Evolutionary conservation across 306 rosid species (phyloP).

Genomic region (Begonia peltatifolia): DNA sequence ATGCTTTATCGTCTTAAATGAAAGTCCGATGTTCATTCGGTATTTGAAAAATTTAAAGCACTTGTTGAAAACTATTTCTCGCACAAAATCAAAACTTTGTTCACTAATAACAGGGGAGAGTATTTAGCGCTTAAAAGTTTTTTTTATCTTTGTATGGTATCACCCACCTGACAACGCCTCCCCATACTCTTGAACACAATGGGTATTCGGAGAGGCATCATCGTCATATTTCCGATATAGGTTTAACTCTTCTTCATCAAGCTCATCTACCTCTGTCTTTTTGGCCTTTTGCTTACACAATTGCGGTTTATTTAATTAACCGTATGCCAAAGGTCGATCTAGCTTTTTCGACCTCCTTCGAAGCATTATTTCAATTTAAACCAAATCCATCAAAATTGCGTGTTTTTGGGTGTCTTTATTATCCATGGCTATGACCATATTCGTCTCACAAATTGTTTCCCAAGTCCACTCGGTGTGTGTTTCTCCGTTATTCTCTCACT

Average conservation of each 20-base stretch:
- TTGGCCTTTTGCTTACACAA: neutral
- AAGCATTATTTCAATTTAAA: neutral
- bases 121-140: neutral
- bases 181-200: neutral
- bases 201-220: neutral
- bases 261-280: neutral
- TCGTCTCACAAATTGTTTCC: neutral
- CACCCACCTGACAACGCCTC: neutral
- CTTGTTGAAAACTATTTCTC: neutral
- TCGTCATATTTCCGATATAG: neutral
- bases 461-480: neutral
- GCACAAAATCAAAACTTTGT: neutral
- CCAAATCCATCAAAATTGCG: neutral
- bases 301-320: neutral
- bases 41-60: neutral
- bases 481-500: neutral
- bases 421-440: neutral
- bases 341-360: neutral
- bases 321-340: neutral
- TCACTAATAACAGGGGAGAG: neutral
- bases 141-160: neutral
- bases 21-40: neutral
- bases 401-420: no score
- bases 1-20: no score
- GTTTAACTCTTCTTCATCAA: neutral